Evolutionary conservation across 2,329 filamentous ascomycete species (phyloP).

Genomic region (Zymoseptoria crescenta): DNA sequence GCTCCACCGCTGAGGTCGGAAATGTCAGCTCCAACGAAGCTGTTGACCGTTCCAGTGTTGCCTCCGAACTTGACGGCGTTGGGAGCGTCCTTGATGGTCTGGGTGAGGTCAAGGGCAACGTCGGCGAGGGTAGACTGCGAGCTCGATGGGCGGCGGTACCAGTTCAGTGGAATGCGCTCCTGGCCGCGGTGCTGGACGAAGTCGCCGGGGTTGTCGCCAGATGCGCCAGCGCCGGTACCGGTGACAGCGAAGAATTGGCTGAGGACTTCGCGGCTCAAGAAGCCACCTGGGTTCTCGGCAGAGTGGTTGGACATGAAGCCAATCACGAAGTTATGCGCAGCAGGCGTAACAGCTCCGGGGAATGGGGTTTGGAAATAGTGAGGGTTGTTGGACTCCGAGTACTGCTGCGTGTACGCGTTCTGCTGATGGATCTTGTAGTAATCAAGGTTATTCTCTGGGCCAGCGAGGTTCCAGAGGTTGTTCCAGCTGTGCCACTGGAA

Average conservation of each 20-base stretch:
- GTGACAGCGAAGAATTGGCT: conserved; percentile 21
- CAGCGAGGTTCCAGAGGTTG: conserved; percentile 10
- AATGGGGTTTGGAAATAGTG: conserved; percentile 27
- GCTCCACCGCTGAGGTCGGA: conserved; percentile 33
- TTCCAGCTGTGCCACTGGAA: conserved; percentile 8
- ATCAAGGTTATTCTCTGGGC: background rate
- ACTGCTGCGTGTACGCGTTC: conserved; percentile 6
- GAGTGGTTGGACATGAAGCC: conserved; percentile 26
- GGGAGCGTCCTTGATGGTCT: conserved; percentile 8
- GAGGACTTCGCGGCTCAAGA: conserved; percentile 16
- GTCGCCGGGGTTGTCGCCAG: conserved; percentile 16
- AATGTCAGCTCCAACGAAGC: conserved; percentile 30
- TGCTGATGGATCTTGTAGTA: conserved; percentile 8
- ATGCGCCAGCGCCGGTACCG: conserved; percentile 12
- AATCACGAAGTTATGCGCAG: conserved; percentile 21
- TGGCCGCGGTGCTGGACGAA: conserved; percentile 18
- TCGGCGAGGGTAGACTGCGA: conserved; percentile 9
- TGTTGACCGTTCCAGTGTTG: conserved; percentile 31
- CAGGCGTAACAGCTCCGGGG: conserved; percentile 18
- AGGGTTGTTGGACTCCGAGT: conserved; percentile 24
- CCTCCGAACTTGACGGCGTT: conserved; percentile 30
- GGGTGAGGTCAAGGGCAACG: conserved; percentile 12
- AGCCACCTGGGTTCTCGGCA: conserved; percentile 16
- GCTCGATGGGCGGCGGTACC: conserved; percentile 16
- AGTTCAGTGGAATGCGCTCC: conserved; percentile 25